Evolutionary conservation across 176 grass and related monocot genomes (phyloP), one percentile per base, ranked within the genome.

Genomic region (Thinopyrum elongatum): DNA sequence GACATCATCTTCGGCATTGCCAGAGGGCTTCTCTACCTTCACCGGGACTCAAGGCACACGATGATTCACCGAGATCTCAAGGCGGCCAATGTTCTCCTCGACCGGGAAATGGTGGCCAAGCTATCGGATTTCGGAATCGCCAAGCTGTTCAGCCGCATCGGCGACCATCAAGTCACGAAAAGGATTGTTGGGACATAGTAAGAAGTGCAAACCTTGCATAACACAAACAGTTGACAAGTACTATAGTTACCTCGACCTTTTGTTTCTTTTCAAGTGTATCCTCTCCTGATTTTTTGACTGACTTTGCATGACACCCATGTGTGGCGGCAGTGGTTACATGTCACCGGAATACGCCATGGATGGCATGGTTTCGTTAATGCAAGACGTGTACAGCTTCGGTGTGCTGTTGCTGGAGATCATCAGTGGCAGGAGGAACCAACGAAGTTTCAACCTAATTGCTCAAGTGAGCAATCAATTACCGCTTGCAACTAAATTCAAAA

Each of bases 311-410:
- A 0, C 0, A 0, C 53, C 6, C 47, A 2, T 51, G 7, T 21
- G 53, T 1, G n/a, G 27, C 38, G 28, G 11, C 74, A 89, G 90
- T 33, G 79, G 79, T 34, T 92, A 92, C 83, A 92, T 92, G 90
- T 80, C 90, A 10, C 90, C 90, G 0, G 87, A 92, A 7, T 92
- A 92, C 16, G 79, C 83, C 9, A 92, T 88, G 74, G 87, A 65
- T 4, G 90, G 87, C 38, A 82, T 46, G 78, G 35, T 90, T 8
- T 90, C 88, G 0, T 90, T 90, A 78, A 90, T 86, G 88, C 88
- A 86, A 15, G 90, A 95, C 77, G 95, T 98, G 84, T 95, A 98
- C 47, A 91, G 91, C 73, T 98, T 91, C 65, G 95, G 95, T 35
- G 63, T 98, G 15, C 58, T 93, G 3, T 31, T 95, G 23, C 82